Conservation (phyloP, 2,329 filamentous ascomycete genomes). For the Sphaerostilbella broomeana region DNA sequence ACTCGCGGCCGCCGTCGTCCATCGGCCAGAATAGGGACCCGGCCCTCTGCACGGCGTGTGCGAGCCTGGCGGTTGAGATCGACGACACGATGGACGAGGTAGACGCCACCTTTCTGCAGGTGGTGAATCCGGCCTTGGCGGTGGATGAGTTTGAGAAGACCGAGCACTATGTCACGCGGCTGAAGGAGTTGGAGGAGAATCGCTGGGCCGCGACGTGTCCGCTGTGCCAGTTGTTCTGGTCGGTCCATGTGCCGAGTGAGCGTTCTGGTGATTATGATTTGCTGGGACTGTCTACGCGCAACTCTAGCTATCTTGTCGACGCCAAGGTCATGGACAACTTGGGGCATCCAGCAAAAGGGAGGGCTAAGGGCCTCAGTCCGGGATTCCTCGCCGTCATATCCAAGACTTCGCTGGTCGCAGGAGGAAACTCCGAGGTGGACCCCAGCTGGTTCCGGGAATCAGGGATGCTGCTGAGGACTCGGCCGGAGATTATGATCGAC, state of each 20-base stretch:
- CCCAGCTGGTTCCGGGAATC: constrained; percentile 27
- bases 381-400: constrained; percentile 29
- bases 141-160: constrained; percentile 28
- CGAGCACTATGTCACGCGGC: constrained; percentile 23
- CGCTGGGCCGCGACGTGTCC: constrained; percentile 29
- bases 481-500: constrained; percentile 22
- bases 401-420: constrained; percentile 24
- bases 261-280: constrained; percentile 26
- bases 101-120: constrained; percentile 24
- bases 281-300: constrained; percentile 28
- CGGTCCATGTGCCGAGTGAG: constrained; percentile 26
- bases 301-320: constrained; percentile 30
- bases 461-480: constrained; percentile 29
- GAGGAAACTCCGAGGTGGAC: constrained; percentile 25
- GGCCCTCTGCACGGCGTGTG: constrained; percentile 25
- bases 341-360: constrained; percentile 24
- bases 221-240: constrained; percentile 29
- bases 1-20: constrained; percentile 16
- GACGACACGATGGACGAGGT: constrained; percentile 28
- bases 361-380: constrained; percentile 23
- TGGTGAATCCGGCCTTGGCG: constrained; percentile 23
- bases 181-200: constrained; percentile 26
- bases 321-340: constrained; percentile 25
- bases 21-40: constrained; percentile 22
- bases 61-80: constrained; percentile 28